Evolutionary conservation across 805 yeast species (phyloP).

Genomic region (Yarrowia sp.): DNA sequence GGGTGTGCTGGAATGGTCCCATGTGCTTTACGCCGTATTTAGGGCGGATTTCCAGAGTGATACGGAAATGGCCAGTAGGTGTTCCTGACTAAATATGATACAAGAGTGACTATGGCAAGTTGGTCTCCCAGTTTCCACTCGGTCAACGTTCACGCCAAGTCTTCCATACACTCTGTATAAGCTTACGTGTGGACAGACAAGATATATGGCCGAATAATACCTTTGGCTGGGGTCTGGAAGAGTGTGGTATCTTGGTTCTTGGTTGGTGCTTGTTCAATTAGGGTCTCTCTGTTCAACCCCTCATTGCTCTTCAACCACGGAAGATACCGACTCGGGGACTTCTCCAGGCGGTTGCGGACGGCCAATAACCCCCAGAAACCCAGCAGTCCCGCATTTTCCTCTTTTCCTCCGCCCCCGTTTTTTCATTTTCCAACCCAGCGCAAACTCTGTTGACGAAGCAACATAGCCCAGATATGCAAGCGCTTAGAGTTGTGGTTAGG

Average conservation of each 20-base stretch:
- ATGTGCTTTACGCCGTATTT: slow-evolving; percentile 2
- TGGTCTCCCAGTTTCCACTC: too few species aligned
- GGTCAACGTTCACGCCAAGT: slow-evolving; percentile 18
- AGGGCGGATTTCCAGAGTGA: neutral
- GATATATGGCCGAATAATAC: slow-evolving; percentile 4
- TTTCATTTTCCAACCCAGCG: neutral
- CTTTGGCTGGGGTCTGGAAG: neutral
- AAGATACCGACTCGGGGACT: too few species aligned
- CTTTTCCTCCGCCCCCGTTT: too few species aligned
- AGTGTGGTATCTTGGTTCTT: too few species aligned
- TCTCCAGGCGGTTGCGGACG: too few species aligned
- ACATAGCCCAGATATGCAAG: slow-evolving; percentile 24
- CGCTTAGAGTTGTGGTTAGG: slow-evolving; percentile 18
- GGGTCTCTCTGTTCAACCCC: too few species aligned
- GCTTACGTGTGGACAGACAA: slow-evolving; percentile 4
- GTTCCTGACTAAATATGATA: slow-evolving; percentile 1
- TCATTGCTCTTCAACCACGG: too few species aligned
- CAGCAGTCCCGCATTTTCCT: neutral
- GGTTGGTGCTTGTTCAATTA: too few species aligned
- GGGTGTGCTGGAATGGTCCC: neutral
- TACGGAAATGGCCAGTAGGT: neutral
- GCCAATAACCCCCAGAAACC: too few species aligned
- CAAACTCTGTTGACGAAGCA: slow-evolving; percentile 16
- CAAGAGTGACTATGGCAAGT: neutral
- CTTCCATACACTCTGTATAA: slow-evolving; percentile 33